These are phyloP conservation scores for Calonectria leucothoes DNA, from an alignment of 2,329 filamentous ascomycete genomes.

Conservation along the genomic window DNA sequence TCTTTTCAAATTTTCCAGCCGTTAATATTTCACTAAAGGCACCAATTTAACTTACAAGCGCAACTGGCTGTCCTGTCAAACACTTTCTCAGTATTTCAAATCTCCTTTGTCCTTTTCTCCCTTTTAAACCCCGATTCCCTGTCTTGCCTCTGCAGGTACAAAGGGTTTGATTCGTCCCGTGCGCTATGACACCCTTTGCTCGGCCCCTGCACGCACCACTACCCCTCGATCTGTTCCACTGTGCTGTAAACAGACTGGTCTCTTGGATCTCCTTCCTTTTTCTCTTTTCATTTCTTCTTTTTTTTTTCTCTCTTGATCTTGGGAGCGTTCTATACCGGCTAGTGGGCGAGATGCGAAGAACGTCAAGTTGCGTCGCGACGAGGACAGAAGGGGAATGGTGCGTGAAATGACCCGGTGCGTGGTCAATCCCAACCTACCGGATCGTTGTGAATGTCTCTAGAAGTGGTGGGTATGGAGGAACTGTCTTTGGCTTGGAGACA, in stretches of 20 bases:
- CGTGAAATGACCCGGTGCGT: neutral
- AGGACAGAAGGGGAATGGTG: neutral
- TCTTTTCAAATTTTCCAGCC: neutral
- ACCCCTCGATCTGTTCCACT: constrained; percentile 8
- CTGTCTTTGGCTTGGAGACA: neutral
- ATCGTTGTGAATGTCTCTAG: constrained; percentile 1
- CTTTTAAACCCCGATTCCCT: neutral
- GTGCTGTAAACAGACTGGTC: neutral
- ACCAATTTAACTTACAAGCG: neutral
- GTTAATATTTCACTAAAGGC: neutral
- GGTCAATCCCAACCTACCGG: neutral
- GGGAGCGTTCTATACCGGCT: neutral
- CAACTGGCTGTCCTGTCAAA: neutral
- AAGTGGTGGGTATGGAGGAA: neutral
- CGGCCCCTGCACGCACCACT: neutral
- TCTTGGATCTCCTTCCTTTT: neutral
- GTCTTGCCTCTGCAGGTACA: constrained; percentile 17
- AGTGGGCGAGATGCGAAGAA: neutral
- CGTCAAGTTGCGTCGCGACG: neutral
- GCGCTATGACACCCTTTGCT: neutral
- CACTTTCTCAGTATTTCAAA: neutral
- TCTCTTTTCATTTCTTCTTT: neutral
- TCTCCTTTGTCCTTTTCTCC: neutral
- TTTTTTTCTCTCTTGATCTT: neutral
- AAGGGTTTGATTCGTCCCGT: neutral